Base-by-base conservation (phyloP, 148 eudicot species). In the Limonium bicolor region DNA sequence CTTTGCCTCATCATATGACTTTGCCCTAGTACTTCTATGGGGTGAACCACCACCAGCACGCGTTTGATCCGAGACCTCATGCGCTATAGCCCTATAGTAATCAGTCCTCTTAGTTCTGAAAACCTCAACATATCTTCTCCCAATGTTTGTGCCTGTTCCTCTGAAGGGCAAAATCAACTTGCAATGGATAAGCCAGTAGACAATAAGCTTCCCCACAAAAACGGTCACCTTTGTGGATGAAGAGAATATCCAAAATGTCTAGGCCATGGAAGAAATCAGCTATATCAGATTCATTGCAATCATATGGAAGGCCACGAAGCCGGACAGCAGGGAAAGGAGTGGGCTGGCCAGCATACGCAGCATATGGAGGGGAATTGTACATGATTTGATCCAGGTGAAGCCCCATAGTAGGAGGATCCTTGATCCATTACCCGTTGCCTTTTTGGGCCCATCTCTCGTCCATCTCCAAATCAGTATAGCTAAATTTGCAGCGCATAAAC, bases 241-340 rank as follows among this genome's bases (percentile, higher is more conserved):
- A 61, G 7, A 84, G 77, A 44, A 84, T 61, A 47, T 90, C 97
- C 41, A 90, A 71, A 19, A 90, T 65, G 55, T 80, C 95, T 24
- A 90, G 54, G 41, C 95, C 97, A 51, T 68, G 84, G 53, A 88
- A 55, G 53, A 88, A 88, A 35, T 88, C 94, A 26, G 59, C 61
- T 40, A 88, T 43, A 53, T 88, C 96, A 38, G 68, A 58, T 66
- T 88, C 96, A 11, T 72, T 51, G 62, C 96, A 88, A 66, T 77
- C 92, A 61, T 79, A 88, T 40, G 96, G 96, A 17, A 88, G 94
- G 45, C 96, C 96, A 29, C 94, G 81, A 14, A 83, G 94, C 48
- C 90, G 63, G 27, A 87, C 96, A 55, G 76, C 84, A 27, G 96
- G 96, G 53, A 82, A 82, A 12, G 86, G 73, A 48, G 94, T 77